Conservation (phyloP, 768 basidiomycete genomes). For the Melanogaster broomeanus region DNA sequence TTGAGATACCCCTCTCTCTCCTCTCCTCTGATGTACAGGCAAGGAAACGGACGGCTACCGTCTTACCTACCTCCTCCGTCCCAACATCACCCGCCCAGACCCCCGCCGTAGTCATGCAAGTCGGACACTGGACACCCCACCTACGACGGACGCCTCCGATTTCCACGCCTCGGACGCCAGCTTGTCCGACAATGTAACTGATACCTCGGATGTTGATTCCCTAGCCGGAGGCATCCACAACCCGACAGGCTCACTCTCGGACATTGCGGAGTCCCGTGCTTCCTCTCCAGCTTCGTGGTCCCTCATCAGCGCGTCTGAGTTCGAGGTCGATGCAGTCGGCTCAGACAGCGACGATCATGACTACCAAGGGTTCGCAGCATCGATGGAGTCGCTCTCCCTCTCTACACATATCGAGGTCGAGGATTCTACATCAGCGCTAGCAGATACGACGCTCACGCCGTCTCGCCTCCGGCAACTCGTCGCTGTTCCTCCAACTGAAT, state of each 20-base stretch:
- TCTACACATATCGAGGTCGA: slow-evolving; percentile 23
- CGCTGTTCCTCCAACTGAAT: neutral
- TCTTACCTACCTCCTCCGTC: slow-evolving; percentile 78
- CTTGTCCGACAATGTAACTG: slow-evolving; percentile 36
- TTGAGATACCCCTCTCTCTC: neutral
- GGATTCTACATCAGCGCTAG: slow-evolving; percentile 11
- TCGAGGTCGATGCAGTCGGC: slow-evolving; percentile 30
- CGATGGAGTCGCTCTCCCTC: slow-evolving; percentile 37
- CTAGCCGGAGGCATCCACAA: slow-evolving; percentile 7
- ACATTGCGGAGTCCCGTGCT: slow-evolving; percentile 31
- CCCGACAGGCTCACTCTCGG: slow-evolving; percentile 17
- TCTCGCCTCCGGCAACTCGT: neutral
- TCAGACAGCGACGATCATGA: slow-evolving; percentile 29
- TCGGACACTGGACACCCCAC: slow-evolving; percentile 64
- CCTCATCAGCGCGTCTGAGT: slow-evolving; percentile 32
- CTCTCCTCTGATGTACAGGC: slow-evolving; percentile 28
- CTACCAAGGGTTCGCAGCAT: slow-evolving; percentile 33
- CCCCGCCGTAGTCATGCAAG: slow-evolving; percentile 30
- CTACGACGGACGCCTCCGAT: slow-evolving; percentile 66
- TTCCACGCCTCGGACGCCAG: slow-evolving; percentile 48
- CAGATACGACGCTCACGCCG: slow-evolving; percentile 6
- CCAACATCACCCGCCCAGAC: slow-evolving; percentile 67
- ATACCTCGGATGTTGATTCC: slow-evolving; percentile 27
- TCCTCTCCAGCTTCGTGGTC: slow-evolving; percentile 41
- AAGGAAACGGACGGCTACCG: slow-evolving; percentile 53